Evolutionary conservation across 2,329 filamentous ascomycete species (phyloP), one percentile per base, ranked within the genome.

Genomic region (Exophiala spinifera): DNA sequence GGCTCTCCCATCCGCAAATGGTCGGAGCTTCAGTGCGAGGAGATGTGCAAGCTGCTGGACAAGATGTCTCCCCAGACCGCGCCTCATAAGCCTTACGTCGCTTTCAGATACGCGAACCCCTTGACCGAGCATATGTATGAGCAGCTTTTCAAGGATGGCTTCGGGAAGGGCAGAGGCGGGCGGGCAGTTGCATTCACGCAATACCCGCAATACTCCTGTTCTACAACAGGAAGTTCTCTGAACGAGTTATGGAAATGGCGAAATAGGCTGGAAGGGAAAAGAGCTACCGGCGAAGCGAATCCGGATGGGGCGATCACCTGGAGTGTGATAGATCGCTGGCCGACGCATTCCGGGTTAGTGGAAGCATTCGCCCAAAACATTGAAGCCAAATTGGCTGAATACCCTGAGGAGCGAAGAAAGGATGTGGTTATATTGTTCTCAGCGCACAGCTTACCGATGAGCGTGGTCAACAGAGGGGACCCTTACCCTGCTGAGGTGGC

Each of bases 171-270:
- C 3, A 89, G 84, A 57, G 91, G 91, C n/a, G 92, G 92, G 2
- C 83, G 94, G 55, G 94, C 95, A 1, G 91, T 99, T 3, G 94
- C 94, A 1, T 99, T 99, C 68, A 96, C 92, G 23, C 94, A 99
- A 72, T 99, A 99, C 66, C 94, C 94, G 1, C 94, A 99, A 70
- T 99, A 99, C 73, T 96, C 90, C 17, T 99, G 95, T 75, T 96
- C 91, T 17, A 99, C 94, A 1, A 99, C 94, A 0, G 94, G 94
- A 19, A 96, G 90, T 71, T 96, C 90, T 59, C 75, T 99, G 53
- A 99, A 99, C 67, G 94, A 99, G 74, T 75, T 99, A 33, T 99
- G 94, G 94, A 96, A 95, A 74, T 96, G 91, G 91, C 82, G 91
- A 60, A 88, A 90, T 67, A 79, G 75, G 59, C 75, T 99, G 49